phyloP scores from a whole-genome alignment of 306 rosid genomes.

The Rosa persica region DNA sequence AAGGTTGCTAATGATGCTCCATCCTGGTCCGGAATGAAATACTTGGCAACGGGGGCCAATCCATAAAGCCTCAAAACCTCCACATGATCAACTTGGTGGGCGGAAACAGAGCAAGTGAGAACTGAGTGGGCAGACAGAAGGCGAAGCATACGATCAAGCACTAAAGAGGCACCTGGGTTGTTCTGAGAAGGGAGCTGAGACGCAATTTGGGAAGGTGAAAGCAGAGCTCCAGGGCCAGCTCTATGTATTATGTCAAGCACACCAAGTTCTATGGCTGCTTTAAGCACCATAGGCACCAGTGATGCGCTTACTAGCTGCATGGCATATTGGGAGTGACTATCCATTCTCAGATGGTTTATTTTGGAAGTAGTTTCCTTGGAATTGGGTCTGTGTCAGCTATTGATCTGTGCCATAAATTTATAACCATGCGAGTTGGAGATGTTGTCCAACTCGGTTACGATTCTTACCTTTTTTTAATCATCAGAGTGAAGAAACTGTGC shows the following conservation, averaged over 20 bases:
- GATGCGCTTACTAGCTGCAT: conserved; percentile 20
- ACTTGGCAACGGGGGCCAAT: conserved; percentile 18
- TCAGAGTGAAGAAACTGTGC: neutral
- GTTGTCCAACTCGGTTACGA: neutral
- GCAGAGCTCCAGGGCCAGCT: conserved; percentile 5
- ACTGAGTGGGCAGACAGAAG: conserved; percentile 15
- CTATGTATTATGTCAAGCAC: conserved; percentile 21
- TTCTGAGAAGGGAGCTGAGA: conserved; percentile 18
- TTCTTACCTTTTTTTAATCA: neutral
- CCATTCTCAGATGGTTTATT: neutral
- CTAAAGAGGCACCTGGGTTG: conserved; percentile 8
- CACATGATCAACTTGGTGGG: neutral
- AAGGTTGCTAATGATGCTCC: neutral
- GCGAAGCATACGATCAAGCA: conserved; percentile 25
- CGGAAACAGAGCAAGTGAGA: conserved; percentile 18
- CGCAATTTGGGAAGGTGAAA: conserved; percentile 25
- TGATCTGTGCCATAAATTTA: neutral
- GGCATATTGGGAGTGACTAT: neutral
- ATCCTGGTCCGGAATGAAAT: too few relatives aligned
- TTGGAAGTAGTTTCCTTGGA: neutral
- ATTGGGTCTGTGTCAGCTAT: neutral
- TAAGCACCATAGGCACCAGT: conserved; percentile 20
- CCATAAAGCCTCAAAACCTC: conserved; percentile 14
- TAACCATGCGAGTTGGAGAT: neutral
- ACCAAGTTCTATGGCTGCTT: conserved; percentile 29